These are phyloP conservation scores for Tubosaeta sp. DNA, from an alignment of 768 basidiomycete species.

Conservation along the genomic window DNA sequence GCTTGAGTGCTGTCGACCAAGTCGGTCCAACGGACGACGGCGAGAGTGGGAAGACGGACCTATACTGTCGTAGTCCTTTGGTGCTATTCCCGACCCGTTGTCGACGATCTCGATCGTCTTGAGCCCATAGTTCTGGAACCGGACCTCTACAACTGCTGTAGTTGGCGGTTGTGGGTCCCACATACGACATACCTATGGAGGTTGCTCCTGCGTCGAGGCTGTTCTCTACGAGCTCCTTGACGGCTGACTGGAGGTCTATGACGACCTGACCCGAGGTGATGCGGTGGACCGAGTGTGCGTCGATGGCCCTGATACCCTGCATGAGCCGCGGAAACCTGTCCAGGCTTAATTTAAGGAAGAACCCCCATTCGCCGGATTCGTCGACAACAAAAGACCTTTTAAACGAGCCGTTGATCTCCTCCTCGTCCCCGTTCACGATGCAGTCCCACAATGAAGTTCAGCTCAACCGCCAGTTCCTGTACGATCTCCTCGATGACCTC, in stretches of 20 bases:
- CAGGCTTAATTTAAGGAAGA: neutral
- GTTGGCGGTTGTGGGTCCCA: neutral
- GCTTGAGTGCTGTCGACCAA: constrained; percentile 62
- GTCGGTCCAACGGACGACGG: neutral
- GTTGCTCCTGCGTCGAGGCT: constrained; percentile 91
- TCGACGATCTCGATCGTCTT: constrained; percentile 84
- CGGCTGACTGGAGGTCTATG: constrained; percentile 85
- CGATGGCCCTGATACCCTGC: constrained; percentile 54
- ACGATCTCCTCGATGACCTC: constrained; percentile 46
- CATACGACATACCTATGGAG: constrained; percentile 58
- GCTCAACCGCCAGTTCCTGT: constrained; percentile 34
- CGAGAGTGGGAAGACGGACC: constrained; percentile 40
- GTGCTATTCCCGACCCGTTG: constrained; percentile 84
- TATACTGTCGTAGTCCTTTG: constrained; percentile 70
- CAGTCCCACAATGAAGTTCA: constrained; percentile 33
- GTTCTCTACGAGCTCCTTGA: constrained; percentile 97
- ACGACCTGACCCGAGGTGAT: constrained; percentile 96
- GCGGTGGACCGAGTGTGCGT: constrained; percentile 72
- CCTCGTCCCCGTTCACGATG: constrained; percentile 12
- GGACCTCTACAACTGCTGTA: constrained; percentile 57
- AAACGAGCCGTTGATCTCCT: neutral
- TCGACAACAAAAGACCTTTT: neutral
- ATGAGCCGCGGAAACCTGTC: neutral
- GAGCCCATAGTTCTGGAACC: constrained; percentile 85
- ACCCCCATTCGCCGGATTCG: neutral